Evolutionary conservation across 345 rosid genomes (phyloP).

Genomic region (Eutrema yunnanense): DNA sequence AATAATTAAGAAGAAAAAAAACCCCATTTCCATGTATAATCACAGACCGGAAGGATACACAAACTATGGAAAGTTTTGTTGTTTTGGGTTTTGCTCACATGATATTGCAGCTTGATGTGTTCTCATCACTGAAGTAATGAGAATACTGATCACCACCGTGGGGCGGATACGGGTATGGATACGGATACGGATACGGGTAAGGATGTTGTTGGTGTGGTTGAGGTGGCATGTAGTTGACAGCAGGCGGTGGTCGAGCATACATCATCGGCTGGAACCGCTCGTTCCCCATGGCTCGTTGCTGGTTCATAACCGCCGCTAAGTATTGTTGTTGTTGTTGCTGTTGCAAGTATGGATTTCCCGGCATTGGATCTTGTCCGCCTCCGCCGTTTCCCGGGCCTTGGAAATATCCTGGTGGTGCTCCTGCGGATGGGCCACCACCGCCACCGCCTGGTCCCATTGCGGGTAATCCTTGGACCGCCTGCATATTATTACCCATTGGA

Average conservation of each 20-base stretch:
- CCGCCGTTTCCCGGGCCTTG: constrained; percentile 53
- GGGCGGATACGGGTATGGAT: constrained; percentile 23
- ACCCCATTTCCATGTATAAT: constrained; percentile 50
- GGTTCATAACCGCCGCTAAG: constrained; percentile 44
- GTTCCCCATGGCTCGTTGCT: constrained; percentile 42
- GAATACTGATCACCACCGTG: constrained; percentile 37
- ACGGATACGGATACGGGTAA: constrained; percentile 36
- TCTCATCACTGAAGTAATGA: constrained; percentile 76
- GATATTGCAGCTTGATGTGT: constrained; percentile 81
- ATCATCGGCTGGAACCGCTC: constrained; percentile 92
- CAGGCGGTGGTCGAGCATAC: constrained; percentile 84
- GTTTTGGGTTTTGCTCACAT: constrained; percentile 48
- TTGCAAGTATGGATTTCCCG: constrained; percentile 64
- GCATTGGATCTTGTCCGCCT: constrained; percentile 62
- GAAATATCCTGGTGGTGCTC: constrained; percentile 48
- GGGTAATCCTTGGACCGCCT: constrained; percentile 82
- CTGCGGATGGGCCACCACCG: constrained; percentile 31
- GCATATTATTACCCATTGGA: constrained; percentile 33
- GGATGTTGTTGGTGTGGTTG: constrained; percentile 40
- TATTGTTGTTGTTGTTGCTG: constrained; percentile 57
- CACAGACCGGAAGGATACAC: constrained; percentile 29
- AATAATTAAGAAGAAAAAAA: constrained; percentile 26
- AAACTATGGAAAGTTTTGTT: constrained; percentile 20
- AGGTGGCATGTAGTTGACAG: constrained; percentile 76
- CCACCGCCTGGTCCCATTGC: constrained; percentile 45